These are phyloP conservation scores for Mucor lusitanicus DNA, from an alignment of 371 early-diverging fungal genomes.

Conservation along the genomic window DNA sequence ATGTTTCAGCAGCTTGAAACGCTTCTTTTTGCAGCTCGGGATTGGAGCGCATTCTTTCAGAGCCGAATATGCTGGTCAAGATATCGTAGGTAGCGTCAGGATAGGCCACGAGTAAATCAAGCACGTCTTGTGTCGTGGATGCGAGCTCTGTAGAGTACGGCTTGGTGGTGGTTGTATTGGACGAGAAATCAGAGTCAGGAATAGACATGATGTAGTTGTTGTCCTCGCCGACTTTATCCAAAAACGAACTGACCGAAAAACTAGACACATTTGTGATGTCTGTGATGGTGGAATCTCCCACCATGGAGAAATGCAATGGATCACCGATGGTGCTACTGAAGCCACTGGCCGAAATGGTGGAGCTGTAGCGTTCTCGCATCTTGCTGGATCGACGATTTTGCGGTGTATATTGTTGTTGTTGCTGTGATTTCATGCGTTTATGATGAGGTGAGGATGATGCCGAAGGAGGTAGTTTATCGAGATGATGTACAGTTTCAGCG, in stretches of 20 bases:
- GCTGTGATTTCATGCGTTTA: slow-evolving; percentile 4
- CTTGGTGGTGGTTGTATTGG: background rate
- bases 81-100: slow-evolving; percentile 17
- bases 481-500: background rate
- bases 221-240: slow-evolving; percentile 15
- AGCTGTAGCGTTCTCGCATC: slow-evolving; percentile 11
- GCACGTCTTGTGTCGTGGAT: slow-evolving; percentile 2
- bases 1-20: slow-evolving; percentile 30
- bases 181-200: slow-evolving; percentile 13
- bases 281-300: slow-evolving; percentile 23
- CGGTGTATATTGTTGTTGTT: no score
- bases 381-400: background rate
- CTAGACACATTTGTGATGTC: slow-evolving; percentile 24
- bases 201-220: slow-evolving; percentile 22
- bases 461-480: background rate
- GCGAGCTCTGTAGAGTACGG: background rate
- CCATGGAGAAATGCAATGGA: slow-evolving; percentile 18
- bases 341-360: slow-evolving; percentile 13
- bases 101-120: slow-evolving; percentile 11
- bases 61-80: slow-evolving; percentile 10
- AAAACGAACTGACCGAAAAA: slow-evolving; percentile 20
- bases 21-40: slow-evolving; percentile 31
- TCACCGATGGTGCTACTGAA: slow-evolving; percentile 15
- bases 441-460: background rate
- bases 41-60: slow-evolving; percentile 9